Percentiles rank a stretch among this genome's conserved stretches.
phyloP scores from a whole-genome alignment of 208 protist species.

The Trypanosoma caninum region DNA sequence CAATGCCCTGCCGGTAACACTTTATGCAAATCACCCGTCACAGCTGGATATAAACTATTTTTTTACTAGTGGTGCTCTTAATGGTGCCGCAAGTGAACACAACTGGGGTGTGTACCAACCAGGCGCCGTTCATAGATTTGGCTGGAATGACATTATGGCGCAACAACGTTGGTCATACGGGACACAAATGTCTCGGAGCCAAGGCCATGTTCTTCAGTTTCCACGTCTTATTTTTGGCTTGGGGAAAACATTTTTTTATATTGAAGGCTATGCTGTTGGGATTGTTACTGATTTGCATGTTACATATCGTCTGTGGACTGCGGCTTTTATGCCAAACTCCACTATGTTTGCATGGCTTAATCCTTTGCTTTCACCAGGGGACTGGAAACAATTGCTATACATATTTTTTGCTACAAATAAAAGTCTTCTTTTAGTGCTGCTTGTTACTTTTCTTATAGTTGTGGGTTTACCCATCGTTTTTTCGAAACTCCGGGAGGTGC shows the following conservation, averaged over 20 bases:
- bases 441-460: slow-evolving; percentile 30
- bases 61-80: slow-evolving; percentile 35
- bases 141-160: slow-evolving; percentile 66
- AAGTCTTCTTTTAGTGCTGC: slow-evolving; percentile 33
- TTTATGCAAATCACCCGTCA: slow-evolving; percentile 32
- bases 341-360: slow-evolving; percentile 45
- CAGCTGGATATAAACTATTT: slow-evolving; percentile 42
- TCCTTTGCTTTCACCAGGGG: slow-evolving; percentile 22
- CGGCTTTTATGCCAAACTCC: slow-evolving; percentile 65
- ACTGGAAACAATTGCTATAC: slow-evolving; percentile 61
- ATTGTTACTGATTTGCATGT: slow-evolving; percentile 7
- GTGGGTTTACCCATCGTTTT: slow-evolving; percentile 59
- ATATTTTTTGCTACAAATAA: slow-evolving; percentile 47
- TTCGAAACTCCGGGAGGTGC: slow-evolving; percentile 49
- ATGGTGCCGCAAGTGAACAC: slow-evolving; percentile 13
- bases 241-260: slow-evolving; percentile 66
- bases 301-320: slow-evolving; percentile 34
- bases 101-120: slow-evolving; percentile 31
- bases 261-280: slow-evolving; percentile 59
- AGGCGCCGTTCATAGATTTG: slow-evolving; percentile 48
- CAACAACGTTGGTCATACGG: slow-evolving; percentile 30
- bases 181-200: slow-evolving; percentile 35
- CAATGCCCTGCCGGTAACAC: not conserved
- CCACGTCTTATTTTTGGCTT: slow-evolving; percentile 53
- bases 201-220: slow-evolving; percentile 32